Percentiles rank a stretch among this genome's conserved stretches.
phyloP scores from a whole-genome alignment of 768 basidiomycete genomes.

The Trametes punicea region DNA sequence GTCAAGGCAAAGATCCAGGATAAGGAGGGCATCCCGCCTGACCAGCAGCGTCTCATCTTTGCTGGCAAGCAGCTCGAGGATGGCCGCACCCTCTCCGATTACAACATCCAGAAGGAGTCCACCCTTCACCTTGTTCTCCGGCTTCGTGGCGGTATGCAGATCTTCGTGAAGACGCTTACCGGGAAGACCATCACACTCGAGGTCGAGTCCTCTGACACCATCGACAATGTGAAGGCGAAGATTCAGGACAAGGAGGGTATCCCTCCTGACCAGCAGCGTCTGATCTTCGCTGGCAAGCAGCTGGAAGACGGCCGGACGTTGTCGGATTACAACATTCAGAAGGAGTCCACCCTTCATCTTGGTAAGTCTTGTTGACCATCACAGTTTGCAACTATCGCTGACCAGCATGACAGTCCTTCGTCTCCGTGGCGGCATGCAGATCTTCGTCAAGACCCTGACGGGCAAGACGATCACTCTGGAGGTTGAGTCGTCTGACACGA shows the following conservation, averaged over 20 bases:
- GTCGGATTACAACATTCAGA: conserved; percentile 90
- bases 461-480: conserved; percentile 93
- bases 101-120: conserved; percentile 95
- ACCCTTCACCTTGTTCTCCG: conserved; percentile 89
- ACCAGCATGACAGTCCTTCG: conserved; percentile 57
- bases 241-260: conserved; percentile 94
- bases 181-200: conserved; percentile 93
- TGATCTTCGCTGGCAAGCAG: conserved; percentile 93
- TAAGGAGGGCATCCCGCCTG: conserved; percentile 84
- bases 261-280: conserved; percentile 84
- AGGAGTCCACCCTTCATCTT: conserved; percentile 79
- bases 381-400: background rate
- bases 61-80: conserved; percentile 96
- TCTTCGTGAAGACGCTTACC: conserved; percentile 79
- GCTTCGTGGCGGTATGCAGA: conserved; percentile 89
- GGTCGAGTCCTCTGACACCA: conserved; percentile 84
- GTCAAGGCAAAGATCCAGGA: conserved; percentile 85
- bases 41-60: conserved; percentile 94
- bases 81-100: conserved; percentile 84
- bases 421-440: conserved; percentile 89
- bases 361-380: conserved; percentile 16
- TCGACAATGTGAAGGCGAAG: conserved; percentile 87
- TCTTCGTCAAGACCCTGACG: conserved; percentile 84
- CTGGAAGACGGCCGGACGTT: conserved; percentile 88
- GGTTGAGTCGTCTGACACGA: conserved; percentile 90